Evolutionary conservation across 305 asterid species (phyloP).

Genomic region (Fraxinus sp.): DNA sequence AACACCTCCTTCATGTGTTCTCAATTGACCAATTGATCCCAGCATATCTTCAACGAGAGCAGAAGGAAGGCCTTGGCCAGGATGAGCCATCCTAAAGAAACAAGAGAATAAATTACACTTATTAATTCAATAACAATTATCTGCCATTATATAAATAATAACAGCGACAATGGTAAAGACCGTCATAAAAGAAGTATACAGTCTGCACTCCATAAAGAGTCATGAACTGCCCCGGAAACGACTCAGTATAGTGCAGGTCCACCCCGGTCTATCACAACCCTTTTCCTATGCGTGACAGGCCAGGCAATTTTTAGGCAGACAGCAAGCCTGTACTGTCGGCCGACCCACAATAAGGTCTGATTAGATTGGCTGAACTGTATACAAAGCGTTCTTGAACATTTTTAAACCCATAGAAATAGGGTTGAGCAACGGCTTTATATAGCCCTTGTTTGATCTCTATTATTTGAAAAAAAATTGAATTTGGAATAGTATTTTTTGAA

Average conservation of each 20-base stretch:
- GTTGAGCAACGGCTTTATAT: background rate
- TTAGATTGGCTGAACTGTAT: background rate
- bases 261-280: background rate
- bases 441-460: background rate
- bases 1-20: conserved; percentile 42
- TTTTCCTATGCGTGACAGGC: background rate
- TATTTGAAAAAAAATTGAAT: background rate
- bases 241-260: background rate
- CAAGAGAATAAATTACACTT: background rate
- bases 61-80: conserved; percentile 54
- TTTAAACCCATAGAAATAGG: background rate
- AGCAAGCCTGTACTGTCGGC: background rate
- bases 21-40: conserved; percentile 27
- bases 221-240: background rate
- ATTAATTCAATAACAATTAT: background rate
- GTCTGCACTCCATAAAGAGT: background rate
- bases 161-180: background rate
- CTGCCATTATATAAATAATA: background rate
- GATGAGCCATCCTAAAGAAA: conserved; percentile 56
- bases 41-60: conserved; percentile 48
- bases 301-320: background rate
- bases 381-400: background rate
- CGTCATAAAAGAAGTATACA: background rate
- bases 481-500: background rate
- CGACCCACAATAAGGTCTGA: background rate